Evolutionary conservation across 2,329 filamentous ascomycete genomes (phyloP).

Genomic region (Ophiostoma pallidulum): DNA sequence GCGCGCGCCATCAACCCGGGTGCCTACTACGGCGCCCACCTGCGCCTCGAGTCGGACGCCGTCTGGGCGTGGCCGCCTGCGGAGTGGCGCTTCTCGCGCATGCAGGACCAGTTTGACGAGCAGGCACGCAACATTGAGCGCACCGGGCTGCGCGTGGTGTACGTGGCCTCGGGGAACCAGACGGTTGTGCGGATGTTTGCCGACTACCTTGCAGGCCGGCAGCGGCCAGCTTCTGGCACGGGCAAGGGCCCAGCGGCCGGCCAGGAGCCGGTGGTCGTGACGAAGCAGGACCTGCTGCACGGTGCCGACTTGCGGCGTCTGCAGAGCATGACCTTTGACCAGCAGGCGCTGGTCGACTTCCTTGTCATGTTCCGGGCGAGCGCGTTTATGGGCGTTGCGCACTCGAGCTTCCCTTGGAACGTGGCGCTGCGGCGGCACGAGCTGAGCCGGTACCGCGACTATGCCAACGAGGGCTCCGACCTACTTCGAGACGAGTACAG

Average conservation of each 20-base stretch:
- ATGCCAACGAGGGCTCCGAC: constrained; percentile 24
- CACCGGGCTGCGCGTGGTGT: constrained; percentile 21
- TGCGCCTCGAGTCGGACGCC: constrained; percentile 25
- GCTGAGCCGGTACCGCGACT: constrained; percentile 21
- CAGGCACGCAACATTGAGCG: constrained; percentile 21
- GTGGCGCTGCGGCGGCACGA: constrained; percentile 26
- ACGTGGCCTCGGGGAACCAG: constrained; percentile 24
- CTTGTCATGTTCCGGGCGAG: constrained; percentile 25
- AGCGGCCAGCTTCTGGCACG: constrained; percentile 8
- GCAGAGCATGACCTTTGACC: constrained; percentile 23
- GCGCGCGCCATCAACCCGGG: constrained; percentile 17
- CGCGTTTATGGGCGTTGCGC: constrained; percentile 26
- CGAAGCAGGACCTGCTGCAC: constrained; percentile 23
- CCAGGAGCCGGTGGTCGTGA: constrained; percentile 22
- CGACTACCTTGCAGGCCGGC: constrained; percentile 15
- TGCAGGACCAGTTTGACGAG: constrained; percentile 24
- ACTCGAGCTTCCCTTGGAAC: constrained; percentile 27
- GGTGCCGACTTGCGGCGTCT: constrained; percentile 17
- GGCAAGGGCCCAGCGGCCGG: neutral
- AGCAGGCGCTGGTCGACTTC: constrained; percentile 27
- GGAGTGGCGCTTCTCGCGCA: constrained; percentile 24
- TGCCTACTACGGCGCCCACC: constrained; percentile 25
- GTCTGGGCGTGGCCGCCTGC: constrained; percentile 23
- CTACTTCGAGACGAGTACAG: constrained; percentile 25
- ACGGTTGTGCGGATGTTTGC: constrained; percentile 22